Conservation (phyloP, 495 filamentous ascomycete genomes). For the Xylaria curta region DNA sequence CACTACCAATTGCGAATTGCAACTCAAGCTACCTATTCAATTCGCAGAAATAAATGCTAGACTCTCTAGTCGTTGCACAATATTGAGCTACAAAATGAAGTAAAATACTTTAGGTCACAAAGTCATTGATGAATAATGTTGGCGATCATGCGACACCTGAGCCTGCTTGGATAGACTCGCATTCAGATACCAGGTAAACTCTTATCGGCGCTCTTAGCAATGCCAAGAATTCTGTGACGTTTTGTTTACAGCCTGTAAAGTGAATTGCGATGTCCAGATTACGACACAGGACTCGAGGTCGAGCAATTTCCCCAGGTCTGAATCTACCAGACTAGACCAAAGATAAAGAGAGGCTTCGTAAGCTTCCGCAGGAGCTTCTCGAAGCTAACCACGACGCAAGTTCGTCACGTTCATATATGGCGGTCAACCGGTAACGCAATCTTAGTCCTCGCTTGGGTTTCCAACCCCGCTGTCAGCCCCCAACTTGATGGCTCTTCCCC, state of each 20-base stretch:
- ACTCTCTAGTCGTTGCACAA: not conserved
- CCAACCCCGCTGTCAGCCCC: constrained; percentile 19
- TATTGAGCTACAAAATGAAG: not conserved
- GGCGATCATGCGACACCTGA: not conserved
- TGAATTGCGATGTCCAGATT: constrained; percentile 19
- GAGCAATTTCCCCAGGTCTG: not conserved
- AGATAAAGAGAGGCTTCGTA: constrained; percentile 33
- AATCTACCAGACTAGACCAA: constrained; percentile 13
- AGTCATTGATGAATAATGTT: not conserved
- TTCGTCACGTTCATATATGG: constrained; percentile 8
- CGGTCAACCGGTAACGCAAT: constrained; percentile 20
- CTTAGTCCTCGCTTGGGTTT: not conserved
- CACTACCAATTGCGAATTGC: constrained; percentile 11
- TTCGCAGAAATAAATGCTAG: not conserved
- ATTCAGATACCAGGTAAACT: constrained; percentile 14
- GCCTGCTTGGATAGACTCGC: not conserved
- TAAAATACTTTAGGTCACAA: not conserved
- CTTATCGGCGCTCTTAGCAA: constrained; percentile 2
- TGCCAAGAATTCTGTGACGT: constrained; percentile 9
- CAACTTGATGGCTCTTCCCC: constrained; percentile 12
- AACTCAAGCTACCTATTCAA: constrained; percentile 4
- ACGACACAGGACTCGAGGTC: constrained; percentile 15
- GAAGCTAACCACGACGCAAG: not conserved
- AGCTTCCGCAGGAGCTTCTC: constrained; percentile 27
- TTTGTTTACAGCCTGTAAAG: not conserved